Conservation (phyloP, 1,284 basidiomycete genomes). For the Apiotrichum akiyoshidainum region DNA sequence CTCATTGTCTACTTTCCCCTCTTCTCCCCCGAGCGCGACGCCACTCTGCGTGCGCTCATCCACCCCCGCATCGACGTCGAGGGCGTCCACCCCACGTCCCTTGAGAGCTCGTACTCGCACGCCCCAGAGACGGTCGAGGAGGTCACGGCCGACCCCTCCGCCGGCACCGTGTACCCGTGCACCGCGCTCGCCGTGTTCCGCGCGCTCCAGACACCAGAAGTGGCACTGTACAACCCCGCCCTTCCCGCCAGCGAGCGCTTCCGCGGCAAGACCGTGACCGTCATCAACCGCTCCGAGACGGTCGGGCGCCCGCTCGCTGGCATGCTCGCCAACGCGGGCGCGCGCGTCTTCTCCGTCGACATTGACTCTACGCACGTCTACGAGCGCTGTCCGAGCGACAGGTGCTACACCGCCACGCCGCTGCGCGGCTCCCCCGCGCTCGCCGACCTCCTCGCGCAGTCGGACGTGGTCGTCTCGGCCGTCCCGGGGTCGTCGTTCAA, state of each 20-base stretch:
- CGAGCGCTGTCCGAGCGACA: not conserved
- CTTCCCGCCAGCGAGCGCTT: conserved; percentile 13
- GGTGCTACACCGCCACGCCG: not conserved
- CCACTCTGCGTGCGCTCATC: conserved; percentile 24
- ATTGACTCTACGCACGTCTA: conserved; percentile 61
- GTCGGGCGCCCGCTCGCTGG: conserved; percentile 93
- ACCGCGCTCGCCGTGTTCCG: conserved; percentile 32
- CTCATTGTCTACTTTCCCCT: conserved; percentile 33
- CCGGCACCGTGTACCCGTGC: conserved; percentile 26
- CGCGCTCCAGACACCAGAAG: conserved; percentile 21
- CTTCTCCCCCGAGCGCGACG: conserved; percentile 24
- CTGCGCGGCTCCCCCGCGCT: not conserved
- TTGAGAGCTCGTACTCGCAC: conserved; percentile 6
- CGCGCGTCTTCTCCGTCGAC: conserved; percentile 89
- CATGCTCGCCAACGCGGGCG: conserved; percentile 90
- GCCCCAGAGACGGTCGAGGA: conserved; percentile 14
- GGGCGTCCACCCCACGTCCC: conserved; percentile 24
- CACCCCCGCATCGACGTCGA: conserved; percentile 34
- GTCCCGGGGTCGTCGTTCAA: conserved; percentile 52
- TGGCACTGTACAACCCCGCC: conserved; percentile 10
- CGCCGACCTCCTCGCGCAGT: conserved; percentile 9
- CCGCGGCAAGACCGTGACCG: conserved; percentile 70
- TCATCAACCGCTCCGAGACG: conserved; percentile 96
- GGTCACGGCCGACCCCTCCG: conserved; percentile 5
- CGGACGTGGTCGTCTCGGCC: conserved; percentile 77